Evolutionary conservation across 1,284 basidiomycete genomes (phyloP), one percentile per base, ranked within the genome.

Genomic region (Ustilago tritici): DNA sequence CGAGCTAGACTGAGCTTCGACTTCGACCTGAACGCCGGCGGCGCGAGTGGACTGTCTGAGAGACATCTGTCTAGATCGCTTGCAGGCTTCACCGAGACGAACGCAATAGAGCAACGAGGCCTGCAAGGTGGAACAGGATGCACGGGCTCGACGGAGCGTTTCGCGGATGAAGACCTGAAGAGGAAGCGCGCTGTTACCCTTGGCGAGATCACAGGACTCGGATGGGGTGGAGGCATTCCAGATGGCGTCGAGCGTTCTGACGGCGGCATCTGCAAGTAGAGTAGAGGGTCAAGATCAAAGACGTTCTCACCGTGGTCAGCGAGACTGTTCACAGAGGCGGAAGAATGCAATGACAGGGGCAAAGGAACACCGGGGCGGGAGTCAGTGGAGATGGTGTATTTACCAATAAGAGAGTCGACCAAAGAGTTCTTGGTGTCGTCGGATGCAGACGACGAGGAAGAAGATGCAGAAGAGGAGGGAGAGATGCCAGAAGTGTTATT

Each of bases 111-210:
- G 78, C 43, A 85, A 61, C 12, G 83, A 82, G 12, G 81, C 82
- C 53, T 84, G 83, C 55, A 85, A 70, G 23, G 82, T 84, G 7
- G 83, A 84, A 74, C 84, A 85, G 14, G 77, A 79, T 10, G 82
- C 82, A 49, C 82, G 79, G 55, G 78, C 82, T 32, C 84, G 78
- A n/a, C 84, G 78, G 15, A 85, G 70, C 3, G 82, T 84, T 63
- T 85, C 84, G 56, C 83, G 80, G 10, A 85, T 75, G 65, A 85
- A 85, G 34, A 81, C 61, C 23, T 79, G 74, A 14, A 85, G 78
- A 3, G 84, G 82, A 7, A 85, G 64, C 19, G 77, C 79, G n/a
- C 60, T 68, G 65, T 78, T 67, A 35, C 61, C 66, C 53, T 65
- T 70, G 52, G 63, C 72, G 34, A 73, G 67, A 47, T 68, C 78